Conservation (phyloP, 768 basidiomycete species). For the Gymnopilus junonius region DNA sequence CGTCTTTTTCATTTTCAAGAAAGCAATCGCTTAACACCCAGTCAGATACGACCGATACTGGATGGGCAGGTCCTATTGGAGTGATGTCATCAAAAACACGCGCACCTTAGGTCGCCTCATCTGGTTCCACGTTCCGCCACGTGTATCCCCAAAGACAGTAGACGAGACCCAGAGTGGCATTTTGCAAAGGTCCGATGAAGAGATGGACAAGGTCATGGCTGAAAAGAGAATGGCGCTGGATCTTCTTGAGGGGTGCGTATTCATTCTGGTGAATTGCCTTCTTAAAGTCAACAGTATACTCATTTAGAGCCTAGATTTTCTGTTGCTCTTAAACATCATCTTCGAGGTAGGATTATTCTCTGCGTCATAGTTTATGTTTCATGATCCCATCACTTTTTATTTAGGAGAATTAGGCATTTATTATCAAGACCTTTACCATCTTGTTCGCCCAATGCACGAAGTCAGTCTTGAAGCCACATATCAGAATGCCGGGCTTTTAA, state of each 20-base stretch:
- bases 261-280: neutral
- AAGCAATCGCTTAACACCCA: neutral
- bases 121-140: conserved; percentile 66
- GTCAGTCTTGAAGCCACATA: conserved; percentile 30
- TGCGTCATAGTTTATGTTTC: neutral
- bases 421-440: conserved; percentile 63
- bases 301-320: conserved; percentile 42
- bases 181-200: conserved; percentile 39
- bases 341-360: conserved; percentile 43
- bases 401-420: conserved; percentile 62
- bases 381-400: neutral
- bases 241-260: conserved; percentile 56
- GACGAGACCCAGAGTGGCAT: conserved; percentile 38
- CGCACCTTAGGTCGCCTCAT: conserved; percentile 56
- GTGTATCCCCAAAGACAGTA: conserved; percentile 42
- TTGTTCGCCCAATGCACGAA: conserved; percentile 60
- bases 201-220: conserved; percentile 54
- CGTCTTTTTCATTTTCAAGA: neutral
- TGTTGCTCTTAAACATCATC: conserved; percentile 64
- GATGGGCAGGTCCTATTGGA: conserved; percentile 60
- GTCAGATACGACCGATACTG: conserved; percentile 67
- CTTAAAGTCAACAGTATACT: neutral
- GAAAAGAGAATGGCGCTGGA: conserved; percentile 67
- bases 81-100: conserved; percentile 55
- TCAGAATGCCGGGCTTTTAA: no score